Evolutionary conservation across 2,329 filamentous ascomycete genomes (phyloP), one percentile per base, ranked within the genome.

Genomic region (Drechslerella dactyloides): DNA sequence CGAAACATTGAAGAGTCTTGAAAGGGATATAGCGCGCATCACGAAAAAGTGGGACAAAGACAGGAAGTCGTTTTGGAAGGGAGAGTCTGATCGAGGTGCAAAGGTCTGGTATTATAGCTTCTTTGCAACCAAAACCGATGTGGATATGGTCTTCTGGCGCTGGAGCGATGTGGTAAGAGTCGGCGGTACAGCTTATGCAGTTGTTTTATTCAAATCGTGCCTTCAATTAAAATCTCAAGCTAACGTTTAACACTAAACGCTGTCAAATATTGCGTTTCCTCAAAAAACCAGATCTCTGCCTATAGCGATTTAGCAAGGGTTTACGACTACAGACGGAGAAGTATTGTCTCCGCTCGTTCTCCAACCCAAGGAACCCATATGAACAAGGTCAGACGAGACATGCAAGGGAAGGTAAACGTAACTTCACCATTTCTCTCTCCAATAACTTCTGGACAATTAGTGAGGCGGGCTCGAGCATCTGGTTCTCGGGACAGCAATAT

Each of bases 31-130:
- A 4, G 13, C 5, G 13, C 5, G 3, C 15, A 17, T 44, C 40
- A 6, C 17, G 40, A 1, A 24, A 19, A 27, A 51, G 23, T 17
- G 51, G 23, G 23, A 35, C 19, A 24, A 30, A 6, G 19, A 35
- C 51, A 33, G 11, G n/a, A 44, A 4, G 17, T 4, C 5, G 13
- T 33, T 24, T 33, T 54, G 24, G 24, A 33, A 54, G 51, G 51
- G 51, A 8, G 27, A 33, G 2, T n/a, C 30, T 15, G 24, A 13
- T n/a, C 11, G 24, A 1, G 5, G 23, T 8, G 51, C n/a, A n/a
- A n/a, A 24, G 23, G n/a, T 19, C 13, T 54, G 51, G 51, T 54
- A 17, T 11, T 54, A 33, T 19, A n/a, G 51, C 27, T 54, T 54
- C 24, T 19, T 11, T 13, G 17, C 8, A 3, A 54, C 51, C 27